A percentile compares a stretch with the other conserved stretches of the same genome.
Evolutionary conservation across 306 rosid species (phyloP).

Genomic region (Prunus campanulata): DNA sequence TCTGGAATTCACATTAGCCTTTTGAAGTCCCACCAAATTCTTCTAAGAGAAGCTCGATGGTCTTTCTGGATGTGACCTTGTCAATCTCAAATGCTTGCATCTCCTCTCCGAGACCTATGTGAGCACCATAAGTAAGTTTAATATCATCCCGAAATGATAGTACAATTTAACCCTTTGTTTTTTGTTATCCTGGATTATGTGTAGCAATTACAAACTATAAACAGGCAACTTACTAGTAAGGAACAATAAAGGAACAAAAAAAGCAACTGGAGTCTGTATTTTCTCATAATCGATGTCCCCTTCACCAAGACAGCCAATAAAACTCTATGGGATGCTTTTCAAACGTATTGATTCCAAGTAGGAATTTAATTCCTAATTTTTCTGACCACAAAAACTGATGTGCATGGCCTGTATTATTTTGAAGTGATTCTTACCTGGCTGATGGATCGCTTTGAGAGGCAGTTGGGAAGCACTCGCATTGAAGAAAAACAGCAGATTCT

Average conservation of each 20-base stretch:
- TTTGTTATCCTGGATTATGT: background rate
- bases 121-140: conserved; percentile 14
- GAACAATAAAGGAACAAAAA: background rate
- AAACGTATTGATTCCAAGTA: background rate
- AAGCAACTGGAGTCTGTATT: too few species aligned
- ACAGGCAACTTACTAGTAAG: background rate
- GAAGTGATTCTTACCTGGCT: conserved; percentile 45
- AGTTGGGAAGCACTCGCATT: conserved; percentile 61
- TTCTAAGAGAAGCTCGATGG: conserved; percentile 54
- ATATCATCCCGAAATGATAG: background rate
- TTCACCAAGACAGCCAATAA: too few species aligned
- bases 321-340: too few species aligned
- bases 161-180: background rate
- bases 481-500: conserved; percentile 62
- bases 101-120: conserved; percentile 54
- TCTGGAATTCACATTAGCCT: conserved; percentile 5
- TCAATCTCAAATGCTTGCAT: conserved; percentile 71
- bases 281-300: too few species aligned
- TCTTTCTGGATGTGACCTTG: conserved; percentile 71
- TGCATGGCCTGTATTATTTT: background rate
- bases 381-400: background rate
- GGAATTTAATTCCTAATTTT: background rate
- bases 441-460: conserved; percentile 55
- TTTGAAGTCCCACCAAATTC: conserved; percentile 52
- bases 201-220: background rate